These are phyloP conservation scores for Termitomyces sp. DNA, from an alignment of 768 basidiomycete species.

Conservation along the genomic window DNA sequence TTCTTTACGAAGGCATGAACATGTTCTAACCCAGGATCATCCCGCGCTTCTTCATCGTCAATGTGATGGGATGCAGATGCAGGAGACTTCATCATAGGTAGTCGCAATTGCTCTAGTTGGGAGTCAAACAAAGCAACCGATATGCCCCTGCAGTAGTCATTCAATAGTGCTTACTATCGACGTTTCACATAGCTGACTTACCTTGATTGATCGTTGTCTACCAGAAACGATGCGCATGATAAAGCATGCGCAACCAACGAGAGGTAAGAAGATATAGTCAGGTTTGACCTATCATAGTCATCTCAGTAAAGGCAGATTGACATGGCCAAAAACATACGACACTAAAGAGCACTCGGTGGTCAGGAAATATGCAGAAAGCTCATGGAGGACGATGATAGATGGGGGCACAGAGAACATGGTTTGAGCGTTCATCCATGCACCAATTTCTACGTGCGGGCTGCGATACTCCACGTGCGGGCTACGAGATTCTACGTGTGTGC, in stretches of 20 bases:
- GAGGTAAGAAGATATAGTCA: constrained; percentile 23
- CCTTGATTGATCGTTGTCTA: background rate
- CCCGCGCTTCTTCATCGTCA: background rate
- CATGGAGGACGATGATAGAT: constrained; percentile 52
- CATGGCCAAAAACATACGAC: constrained; percentile 3
- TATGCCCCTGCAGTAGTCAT: constrained; percentile 7
- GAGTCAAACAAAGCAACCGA: constrained; percentile 58
- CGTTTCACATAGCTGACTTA: background rate
- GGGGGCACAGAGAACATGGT: constrained; percentile 29
- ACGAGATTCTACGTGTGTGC: constrained; percentile 17
- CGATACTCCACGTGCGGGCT: constrained; percentile 17
- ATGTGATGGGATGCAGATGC: constrained; percentile 6
- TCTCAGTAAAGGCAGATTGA: background rate
- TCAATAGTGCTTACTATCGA: background rate
- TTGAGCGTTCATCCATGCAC: constrained; percentile 17
- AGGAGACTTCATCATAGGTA: constrained; percentile 38
- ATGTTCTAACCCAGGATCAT: constrained; percentile 21
- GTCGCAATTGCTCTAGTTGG: constrained; percentile 38
- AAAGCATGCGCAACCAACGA: constrained; percentile 14
- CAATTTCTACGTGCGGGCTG: constrained; percentile 15
- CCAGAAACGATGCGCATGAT: constrained; percentile 15
- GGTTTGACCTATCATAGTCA: constrained; percentile 1
- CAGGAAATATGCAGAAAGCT: constrained; percentile 52
- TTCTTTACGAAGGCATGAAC: constrained; percentile 37
- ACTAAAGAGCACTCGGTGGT: background rate